These are phyloP conservation scores for Poa pratensis DNA, from an alignment of 176 grass and related monocot genomes.

Conservation along the genomic window DNA sequence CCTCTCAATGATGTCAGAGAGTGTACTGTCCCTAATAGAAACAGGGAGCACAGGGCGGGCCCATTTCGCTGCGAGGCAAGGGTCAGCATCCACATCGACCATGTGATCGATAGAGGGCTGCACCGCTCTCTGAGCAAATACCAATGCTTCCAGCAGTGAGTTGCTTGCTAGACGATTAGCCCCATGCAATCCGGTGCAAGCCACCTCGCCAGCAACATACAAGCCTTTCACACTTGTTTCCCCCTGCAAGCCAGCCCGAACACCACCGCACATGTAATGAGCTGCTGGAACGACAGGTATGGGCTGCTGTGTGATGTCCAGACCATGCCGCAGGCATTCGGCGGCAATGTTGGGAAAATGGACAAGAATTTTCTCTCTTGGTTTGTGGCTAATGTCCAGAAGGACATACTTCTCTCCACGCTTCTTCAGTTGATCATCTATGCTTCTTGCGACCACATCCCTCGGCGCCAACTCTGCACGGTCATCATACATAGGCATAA, in stretches of 20 bases:
- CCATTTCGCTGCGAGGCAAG: slow-evolving; percentile 54
- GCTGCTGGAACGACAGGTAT: slow-evolving; percentile 89
- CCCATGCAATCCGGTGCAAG: slow-evolving; percentile 94
- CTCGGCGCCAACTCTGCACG: slow-evolving; percentile 82
- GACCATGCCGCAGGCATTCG: slow-evolving; percentile 67
- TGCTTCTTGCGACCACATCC: slow-evolving; percentile 91
- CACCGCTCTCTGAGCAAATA: slow-evolving; percentile 84
- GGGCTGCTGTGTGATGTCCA: slow-evolving; percentile 75
- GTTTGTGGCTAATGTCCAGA: slow-evolving; percentile 90
- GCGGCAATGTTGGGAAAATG: slow-evolving; percentile 96
- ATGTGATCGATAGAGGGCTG: slow-evolving; percentile 83
- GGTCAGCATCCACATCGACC: slow-evolving; percentile 48
- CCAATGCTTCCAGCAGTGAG: slow-evolving; percentile 93
- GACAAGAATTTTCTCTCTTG: slow-evolving; percentile 68
- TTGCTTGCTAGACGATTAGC: slow-evolving; percentile 98
- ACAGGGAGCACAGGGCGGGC: slow-evolving; percentile 56
- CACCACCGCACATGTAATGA: slow-evolving; percentile 98
- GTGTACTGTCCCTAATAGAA: slow-evolving; percentile 42
- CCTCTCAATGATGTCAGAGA: slow-evolving; percentile 62
- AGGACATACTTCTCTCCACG: slow-evolving; percentile 79
- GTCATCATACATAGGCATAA: slow-evolving; percentile 89
- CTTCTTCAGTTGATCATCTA: slow-evolving; percentile 96
- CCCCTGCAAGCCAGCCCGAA: slow-evolving; percentile 86
- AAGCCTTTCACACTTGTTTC: slow-evolving; percentile 91
- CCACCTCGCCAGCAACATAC: slow-evolving; percentile 89